phyloP scores from a whole-genome alignment of 257 asterid species.

The Solanum virginianum region DNA sequence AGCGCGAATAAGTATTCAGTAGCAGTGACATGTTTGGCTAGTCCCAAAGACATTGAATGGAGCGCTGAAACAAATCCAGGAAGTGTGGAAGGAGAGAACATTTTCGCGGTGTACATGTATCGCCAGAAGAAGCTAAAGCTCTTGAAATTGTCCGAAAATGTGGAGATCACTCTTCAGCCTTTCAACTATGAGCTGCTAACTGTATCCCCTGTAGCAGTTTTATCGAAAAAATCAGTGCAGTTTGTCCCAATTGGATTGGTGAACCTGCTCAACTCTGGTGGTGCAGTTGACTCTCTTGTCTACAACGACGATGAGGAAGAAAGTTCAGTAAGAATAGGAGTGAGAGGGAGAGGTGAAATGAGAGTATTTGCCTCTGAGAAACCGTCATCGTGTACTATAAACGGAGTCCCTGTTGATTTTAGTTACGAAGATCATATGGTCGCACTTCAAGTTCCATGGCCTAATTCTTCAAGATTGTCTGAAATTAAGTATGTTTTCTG shows the following conservation, averaged over 20 bases:
- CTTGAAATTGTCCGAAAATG: conserved; percentile 6
- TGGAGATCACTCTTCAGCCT: conserved; percentile 10
- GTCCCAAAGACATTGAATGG: conserved; percentile 31
- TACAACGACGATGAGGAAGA: not conserved
- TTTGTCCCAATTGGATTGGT: conserved; percentile 33
- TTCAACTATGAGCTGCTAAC: conserved; percentile 26
- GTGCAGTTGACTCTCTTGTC: conserved; percentile 8
- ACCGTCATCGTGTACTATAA: conserved; percentile 5
- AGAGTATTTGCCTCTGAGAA: conserved; percentile 17
- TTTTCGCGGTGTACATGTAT: conserved; percentile 22
- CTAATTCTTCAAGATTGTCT: not conserved
- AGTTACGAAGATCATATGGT: conserved; percentile 13
- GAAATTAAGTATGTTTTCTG: conserved; percentile 8
- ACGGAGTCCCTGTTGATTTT: conserved; percentile 6
- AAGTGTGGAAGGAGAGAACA: not conserved
- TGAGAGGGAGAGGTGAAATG: conserved; percentile 20
- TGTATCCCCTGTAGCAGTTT: conserved; percentile 9
- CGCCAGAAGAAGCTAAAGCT: conserved; percentile 18
- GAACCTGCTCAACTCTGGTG: conserved; percentile 36
- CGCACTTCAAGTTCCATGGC: conserved; percentile 15
- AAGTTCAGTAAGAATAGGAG: conserved; percentile 5
- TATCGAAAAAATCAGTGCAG: conserved; percentile 7
- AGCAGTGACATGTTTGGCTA: not conserved
- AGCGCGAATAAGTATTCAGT: conserved; percentile 5
- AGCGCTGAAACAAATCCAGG: conserved; percentile 16